phyloP scores from a whole-genome alignment of 371 early-diverging fungal species.

The Choanephora cucurbitarum region DNA sequence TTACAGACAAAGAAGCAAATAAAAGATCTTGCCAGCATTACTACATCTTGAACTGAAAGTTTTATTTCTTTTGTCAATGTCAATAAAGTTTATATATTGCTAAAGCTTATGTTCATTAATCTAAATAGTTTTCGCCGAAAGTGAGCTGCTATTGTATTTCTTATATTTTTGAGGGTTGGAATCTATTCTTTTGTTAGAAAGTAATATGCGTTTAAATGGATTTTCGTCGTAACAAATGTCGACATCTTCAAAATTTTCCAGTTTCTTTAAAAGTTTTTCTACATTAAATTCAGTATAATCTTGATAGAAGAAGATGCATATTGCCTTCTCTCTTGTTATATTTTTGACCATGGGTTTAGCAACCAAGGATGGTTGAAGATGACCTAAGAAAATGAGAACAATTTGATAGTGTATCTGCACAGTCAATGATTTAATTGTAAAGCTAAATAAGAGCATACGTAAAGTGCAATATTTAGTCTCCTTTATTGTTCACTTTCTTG shows the following conservation, averaged over 20 bases:
- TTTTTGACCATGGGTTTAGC: too few species aligned
- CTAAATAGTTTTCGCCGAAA: constrained; percentile 6
- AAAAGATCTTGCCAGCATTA: not conserved
- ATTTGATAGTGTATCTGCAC: too few species aligned
- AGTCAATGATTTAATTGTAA: too few species aligned
- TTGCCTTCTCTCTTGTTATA: constrained; percentile 2
- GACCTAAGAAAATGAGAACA: too few species aligned
- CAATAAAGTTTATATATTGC: too few species aligned
- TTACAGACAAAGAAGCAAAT: constrained; percentile 17
- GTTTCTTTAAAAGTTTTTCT: constrained; percentile 9
- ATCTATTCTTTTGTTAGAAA: constrained; percentile 22
- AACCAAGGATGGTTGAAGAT: too few species aligned
- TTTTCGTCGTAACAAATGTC: constrained; percentile 20
- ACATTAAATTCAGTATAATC: constrained; percentile 14
- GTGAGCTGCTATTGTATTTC: constrained; percentile 20
- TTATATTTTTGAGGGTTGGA: constrained; percentile 20
- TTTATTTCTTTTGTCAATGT: too few species aligned
- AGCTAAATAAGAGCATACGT: too few species aligned
- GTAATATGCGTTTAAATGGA: constrained; percentile 18
- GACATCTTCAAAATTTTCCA: constrained; percentile 18
- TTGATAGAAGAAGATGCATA: constrained; percentile 12
- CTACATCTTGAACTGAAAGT: too few species aligned
- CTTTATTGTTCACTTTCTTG: too few species aligned
- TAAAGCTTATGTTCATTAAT: constrained; percentile 3
- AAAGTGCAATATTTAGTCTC: too few species aligned